Conservation (phyloP, 192 early-diverging fungal species). For the Coemansia sp. region DNA sequence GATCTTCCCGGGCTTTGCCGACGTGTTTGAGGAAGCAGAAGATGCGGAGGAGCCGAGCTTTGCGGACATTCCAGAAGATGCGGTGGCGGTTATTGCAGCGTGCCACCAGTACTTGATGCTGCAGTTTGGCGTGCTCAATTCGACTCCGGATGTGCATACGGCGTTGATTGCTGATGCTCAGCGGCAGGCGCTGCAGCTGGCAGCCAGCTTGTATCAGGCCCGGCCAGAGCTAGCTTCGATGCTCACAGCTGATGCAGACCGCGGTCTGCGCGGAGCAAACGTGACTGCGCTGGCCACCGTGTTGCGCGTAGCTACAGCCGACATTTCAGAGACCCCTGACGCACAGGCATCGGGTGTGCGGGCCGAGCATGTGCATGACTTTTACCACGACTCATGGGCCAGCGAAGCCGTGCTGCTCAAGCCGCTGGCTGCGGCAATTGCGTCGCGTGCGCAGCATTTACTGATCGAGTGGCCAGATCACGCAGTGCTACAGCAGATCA, state of each 20-base stretch:
- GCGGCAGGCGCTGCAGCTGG: conserved; percentile 27
- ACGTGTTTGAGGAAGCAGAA: conserved; percentile 57
- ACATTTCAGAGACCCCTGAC: neutral
- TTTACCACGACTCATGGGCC: conserved; percentile 84
- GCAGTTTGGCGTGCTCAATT: conserved; percentile 30
- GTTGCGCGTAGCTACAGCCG: conserved; percentile 31
- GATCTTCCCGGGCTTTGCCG: conserved; percentile 82
- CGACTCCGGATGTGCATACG: conserved; percentile 12
- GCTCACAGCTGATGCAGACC: conserved; percentile 11
- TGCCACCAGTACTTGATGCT: conserved; percentile 59
- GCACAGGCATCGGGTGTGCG: conserved; percentile 19
- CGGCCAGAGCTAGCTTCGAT: conserved; percentile 20
- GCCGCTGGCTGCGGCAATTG: conserved; percentile 63
- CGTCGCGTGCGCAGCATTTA: conserved; percentile 61
- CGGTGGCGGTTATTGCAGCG: conserved; percentile 50
- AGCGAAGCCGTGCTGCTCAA: conserved; percentile 66
- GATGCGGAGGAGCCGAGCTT: conserved; percentile 36
- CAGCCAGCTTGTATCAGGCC: conserved; percentile 16
- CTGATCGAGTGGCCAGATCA: conserved; percentile 89
- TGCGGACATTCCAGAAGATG: conserved; percentile 51
- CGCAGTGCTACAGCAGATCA: conserved; percentile 75
- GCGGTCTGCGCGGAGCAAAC: conserved; percentile 36
- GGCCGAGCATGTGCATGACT: conserved; percentile 68
- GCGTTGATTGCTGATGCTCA: conserved; percentile 24
- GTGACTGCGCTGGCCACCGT: conserved; percentile 14